These are phyloP conservation scores for Fulvia fulva DNA, from an alignment of 2,329 filamentous ascomycete genomes.

Conservation along the genomic window DNA sequence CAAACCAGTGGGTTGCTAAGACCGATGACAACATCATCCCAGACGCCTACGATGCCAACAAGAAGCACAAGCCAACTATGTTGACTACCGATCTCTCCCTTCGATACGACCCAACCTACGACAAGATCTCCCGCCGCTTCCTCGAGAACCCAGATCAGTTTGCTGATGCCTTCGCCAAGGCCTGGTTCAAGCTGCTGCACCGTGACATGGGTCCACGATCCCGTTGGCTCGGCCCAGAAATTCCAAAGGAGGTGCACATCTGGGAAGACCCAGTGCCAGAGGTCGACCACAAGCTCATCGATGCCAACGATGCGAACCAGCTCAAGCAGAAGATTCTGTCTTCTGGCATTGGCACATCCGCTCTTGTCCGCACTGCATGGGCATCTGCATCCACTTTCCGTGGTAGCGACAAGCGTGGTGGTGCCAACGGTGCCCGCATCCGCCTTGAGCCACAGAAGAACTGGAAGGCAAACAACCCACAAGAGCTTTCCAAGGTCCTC, in stretches of 20 bases:
- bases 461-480: constrained; percentile 72
- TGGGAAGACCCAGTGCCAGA: constrained; percentile 73
- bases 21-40: constrained; percentile 63
- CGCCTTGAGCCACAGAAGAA: constrained; percentile 67
- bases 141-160: constrained; percentile 65
- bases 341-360: constrained; percentile 56
- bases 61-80: constrained; percentile 74
- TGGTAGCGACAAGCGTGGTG: constrained; percentile 74
- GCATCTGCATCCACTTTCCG: constrained; percentile 69
- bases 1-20: constrained; percentile 74
- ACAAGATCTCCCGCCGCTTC: constrained; percentile 71
- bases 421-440: constrained; percentile 76
- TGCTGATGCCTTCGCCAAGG: constrained; percentile 64
- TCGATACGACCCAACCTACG: constrained; percentile 66
- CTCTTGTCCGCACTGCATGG: constrained; percentile 65
- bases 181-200: constrained; percentile 82
- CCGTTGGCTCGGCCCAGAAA: constrained; percentile 71
- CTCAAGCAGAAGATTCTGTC: constrained; percentile 67
- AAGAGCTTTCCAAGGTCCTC: constrained; percentile 61
- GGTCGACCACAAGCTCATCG: constrained; percentile 55
- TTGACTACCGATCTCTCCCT: constrained; percentile 71
- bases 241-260: constrained; percentile 63
- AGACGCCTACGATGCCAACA: constrained; percentile 63
- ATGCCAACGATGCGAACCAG: constrained; percentile 58
- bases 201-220: constrained; percentile 70